Percentiles rank a stretch among this genome's conserved stretches.
Conservation (phyloP, 2,329 filamentous ascomycete species). For the Aspergillus persii region DNA sequence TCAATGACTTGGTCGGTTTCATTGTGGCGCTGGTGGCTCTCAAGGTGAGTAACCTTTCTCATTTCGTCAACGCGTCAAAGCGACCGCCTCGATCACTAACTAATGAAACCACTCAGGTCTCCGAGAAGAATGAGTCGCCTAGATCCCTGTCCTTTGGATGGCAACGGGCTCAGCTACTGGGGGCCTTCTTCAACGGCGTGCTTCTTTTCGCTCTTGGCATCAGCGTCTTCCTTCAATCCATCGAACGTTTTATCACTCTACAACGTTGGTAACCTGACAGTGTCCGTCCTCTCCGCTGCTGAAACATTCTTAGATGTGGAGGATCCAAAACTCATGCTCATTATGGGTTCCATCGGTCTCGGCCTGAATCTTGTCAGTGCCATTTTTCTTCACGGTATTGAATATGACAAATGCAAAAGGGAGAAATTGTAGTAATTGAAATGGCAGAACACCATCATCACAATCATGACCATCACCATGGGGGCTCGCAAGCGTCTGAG, state of each 20-base stretch:
- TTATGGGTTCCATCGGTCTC: slow-evolving; percentile 67
- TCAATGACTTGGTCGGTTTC: slow-evolving; percentile 71
- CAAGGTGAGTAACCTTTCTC: slow-evolving; percentile 46
- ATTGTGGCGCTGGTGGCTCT: slow-evolving; percentile 64
- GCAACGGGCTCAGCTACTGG: slow-evolving; percentile 70
- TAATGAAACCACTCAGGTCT: slow-evolving; percentile 43
- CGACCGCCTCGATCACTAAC: background rate
- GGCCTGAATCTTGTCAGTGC: slow-evolving; percentile 66
- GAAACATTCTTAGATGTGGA: slow-evolving; percentile 53
- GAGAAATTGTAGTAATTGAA: background rate
- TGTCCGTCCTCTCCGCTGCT: background rate
- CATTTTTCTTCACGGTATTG: slow-evolving; percentile 61
- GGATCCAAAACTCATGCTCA: slow-evolving; percentile 64
- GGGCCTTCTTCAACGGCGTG: slow-evolving; percentile 77
- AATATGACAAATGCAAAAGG: background rate
- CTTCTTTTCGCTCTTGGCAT: slow-evolving; percentile 70
- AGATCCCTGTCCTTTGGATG: slow-evolving; percentile 69
- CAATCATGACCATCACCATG: background rate
- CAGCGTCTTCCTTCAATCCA: slow-evolving; percentile 70
- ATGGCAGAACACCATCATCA: slow-evolving; percentile 4
- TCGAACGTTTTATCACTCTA: slow-evolving; percentile 56
- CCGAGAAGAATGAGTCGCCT: slow-evolving; percentile 57
- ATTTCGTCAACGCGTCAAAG: background rate
- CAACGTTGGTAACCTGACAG: slow-evolving; percentile 22
- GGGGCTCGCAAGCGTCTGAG: background rate